These are phyloP conservation scores for Halophytophthora batemanensis DNA, from an alignment of 352 stramenopile genomes.

Conservation along the genomic window DNA sequence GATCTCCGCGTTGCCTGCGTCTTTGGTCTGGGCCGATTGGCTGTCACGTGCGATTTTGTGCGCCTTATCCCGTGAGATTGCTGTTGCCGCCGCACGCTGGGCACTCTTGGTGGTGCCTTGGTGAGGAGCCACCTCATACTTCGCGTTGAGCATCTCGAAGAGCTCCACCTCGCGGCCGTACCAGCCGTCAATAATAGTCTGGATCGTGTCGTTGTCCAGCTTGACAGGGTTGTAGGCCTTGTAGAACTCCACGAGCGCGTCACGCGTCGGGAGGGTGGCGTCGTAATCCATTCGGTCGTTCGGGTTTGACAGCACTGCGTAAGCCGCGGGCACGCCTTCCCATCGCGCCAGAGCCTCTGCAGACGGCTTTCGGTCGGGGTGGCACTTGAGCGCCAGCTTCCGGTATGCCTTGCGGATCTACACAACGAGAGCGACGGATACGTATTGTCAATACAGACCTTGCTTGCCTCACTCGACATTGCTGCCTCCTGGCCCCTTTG, in stretches of 20 bases:
- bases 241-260: conserved; percentile 83
- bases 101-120: conserved; percentile 57
- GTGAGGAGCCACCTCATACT: conserved; percentile 82
- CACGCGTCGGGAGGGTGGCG: conserved; percentile 66
- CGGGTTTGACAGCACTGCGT: conserved; percentile 72
- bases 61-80: conserved; percentile 51
- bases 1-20: conserved; percentile 47
- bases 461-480: no score
- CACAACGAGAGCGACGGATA: conserved; percentile 2
- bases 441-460: no score
- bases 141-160: conserved; percentile 84
- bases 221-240: conserved; percentile 82
- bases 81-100: conserved; percentile 33
- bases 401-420: conserved; percentile 93
- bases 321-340: conserved; percentile 74
- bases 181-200: conserved; percentile 86
- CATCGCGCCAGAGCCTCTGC: conserved; percentile 60
- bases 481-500: neutral
- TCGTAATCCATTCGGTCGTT: conserved; percentile 81
- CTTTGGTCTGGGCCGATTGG: conserved; percentile 50
- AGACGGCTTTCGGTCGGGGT: conserved; percentile 91
- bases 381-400: conserved; percentile 81
- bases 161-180: conserved; percentile 81
- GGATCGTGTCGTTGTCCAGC: conserved; percentile 79
- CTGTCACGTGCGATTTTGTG: conserved; percentile 61